Conservation (phyloP, 306 rosid species). For the Sicyos baderoa region DNA sequence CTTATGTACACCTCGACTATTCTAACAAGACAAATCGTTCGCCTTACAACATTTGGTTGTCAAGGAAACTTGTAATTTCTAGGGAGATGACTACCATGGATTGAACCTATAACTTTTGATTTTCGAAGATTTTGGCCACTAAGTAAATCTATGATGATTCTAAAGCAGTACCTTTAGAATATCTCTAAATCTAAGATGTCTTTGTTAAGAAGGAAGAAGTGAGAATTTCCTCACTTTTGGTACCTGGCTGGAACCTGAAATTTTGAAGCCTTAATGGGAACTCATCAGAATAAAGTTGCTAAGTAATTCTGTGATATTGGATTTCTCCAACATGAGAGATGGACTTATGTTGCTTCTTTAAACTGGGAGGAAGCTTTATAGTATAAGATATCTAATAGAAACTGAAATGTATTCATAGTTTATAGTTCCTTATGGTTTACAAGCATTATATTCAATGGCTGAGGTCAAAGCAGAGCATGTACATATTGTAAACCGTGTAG, state of each 20-base stretch:
- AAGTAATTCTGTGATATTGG: not conserved
- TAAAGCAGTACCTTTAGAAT: too few relatives aligned
- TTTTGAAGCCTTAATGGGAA: not conserved
- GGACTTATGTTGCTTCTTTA: not conserved
- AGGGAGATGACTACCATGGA: too few relatives aligned
- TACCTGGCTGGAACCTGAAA: not conserved
- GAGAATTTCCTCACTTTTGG: not conserved
- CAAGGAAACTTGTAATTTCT: too few relatives aligned
- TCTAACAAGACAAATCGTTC: too few relatives aligned
- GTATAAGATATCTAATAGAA: not conserved
- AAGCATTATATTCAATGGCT: not conserved
- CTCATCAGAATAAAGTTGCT: not conserved
- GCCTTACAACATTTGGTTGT: too few relatives aligned
- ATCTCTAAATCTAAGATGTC: not conserved
- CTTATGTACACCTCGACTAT: too few relatives aligned
- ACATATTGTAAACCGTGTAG: too few relatives aligned
- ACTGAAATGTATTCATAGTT: not conserved
- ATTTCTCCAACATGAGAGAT: not conserved
- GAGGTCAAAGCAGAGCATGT: not conserved
- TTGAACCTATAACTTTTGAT: too few relatives aligned
- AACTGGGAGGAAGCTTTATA: not conserved
- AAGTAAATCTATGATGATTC: not conserved
- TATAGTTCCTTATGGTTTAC: not conserved
- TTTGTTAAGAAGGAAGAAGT: not conserved
- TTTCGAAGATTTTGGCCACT: too few relatives aligned